Percentiles rank a stretch among this genome's conserved stretches.
phyloP scores from a whole-genome alignment of 2,329 filamentous ascomycete species.

The Colletotrichum viniferum region DNA sequence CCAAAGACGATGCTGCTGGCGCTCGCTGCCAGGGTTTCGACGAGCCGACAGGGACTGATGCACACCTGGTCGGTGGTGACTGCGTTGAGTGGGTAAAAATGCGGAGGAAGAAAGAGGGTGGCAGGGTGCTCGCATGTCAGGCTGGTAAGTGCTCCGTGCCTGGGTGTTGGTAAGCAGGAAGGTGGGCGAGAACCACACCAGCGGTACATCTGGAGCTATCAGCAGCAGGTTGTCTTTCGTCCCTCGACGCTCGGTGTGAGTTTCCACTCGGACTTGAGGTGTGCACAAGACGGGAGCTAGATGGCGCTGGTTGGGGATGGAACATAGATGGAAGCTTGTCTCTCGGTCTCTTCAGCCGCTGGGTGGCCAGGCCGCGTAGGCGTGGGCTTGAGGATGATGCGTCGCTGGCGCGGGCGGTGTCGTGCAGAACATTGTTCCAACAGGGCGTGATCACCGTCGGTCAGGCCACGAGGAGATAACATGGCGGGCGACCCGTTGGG shows the following conservation, averaged over 20 bases:
- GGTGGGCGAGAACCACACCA: background rate
- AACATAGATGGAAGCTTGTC: background rate
- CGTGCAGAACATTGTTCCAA: constrained; percentile 5
- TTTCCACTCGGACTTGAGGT: background rate
- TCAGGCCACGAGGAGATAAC: constrained; percentile 7
- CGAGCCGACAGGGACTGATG: background rate
- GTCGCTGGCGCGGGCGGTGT: background rate
- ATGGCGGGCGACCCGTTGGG: background rate
- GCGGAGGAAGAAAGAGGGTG: background rate
- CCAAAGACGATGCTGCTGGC: background rate
- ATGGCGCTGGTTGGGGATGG: background rate
- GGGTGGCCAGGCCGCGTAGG: background rate
- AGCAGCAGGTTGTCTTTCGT: background rate
- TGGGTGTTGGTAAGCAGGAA: constrained; percentile 17
- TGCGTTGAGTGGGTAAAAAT: background rate
- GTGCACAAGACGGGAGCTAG: background rate
- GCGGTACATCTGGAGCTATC: background rate
- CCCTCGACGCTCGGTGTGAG: background rate
- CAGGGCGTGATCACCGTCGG: background rate
- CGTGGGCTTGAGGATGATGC: background rate
- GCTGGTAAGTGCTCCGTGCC: constrained; percentile 15
- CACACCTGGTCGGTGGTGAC: background rate
- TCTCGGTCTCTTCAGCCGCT: background rate
- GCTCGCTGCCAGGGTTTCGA: background rate
- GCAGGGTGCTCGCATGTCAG: constrained; percentile 11